Evolutionary conservation across 1,139 yeast species (phyloP), one percentile per base, ranked within the genome.

Genomic region (Hansenula anomala): DNA sequence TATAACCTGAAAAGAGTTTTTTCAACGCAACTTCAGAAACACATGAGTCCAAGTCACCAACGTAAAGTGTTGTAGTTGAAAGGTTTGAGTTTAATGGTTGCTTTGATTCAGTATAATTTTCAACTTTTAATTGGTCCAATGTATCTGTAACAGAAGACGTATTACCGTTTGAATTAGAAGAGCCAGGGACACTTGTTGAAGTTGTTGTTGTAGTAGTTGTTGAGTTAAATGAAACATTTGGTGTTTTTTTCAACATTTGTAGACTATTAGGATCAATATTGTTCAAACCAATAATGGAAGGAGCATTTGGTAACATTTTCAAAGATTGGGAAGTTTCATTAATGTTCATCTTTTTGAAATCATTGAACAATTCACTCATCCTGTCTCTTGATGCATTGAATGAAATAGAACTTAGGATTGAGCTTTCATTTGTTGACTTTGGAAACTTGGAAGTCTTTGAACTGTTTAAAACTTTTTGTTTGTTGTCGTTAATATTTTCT

Each of bases 11-110:
- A 44, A 75, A 75, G 23, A 55, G 49, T 2, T 55, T 39, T 37
- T 51, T 60, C 24, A 75, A 52, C 28, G 52, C 47, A 6, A 59
- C 52, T 40, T 73, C 79, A 1, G 68, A 63, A 3, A 72, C 65
- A 1, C 48, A 38, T 11, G 51, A 46, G 40, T 60, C 61, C 36
- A 75, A 56, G 45, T 73, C 77, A n/a, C 80, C 80, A 33, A 75
- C 69, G 44, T 66, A 75, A 19, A 74, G 51, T 0, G 80, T 36
- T 20, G 22, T 20, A 20, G 9, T 6, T 20, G 22, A 20, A 9
- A 20, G 9, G 6, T 6, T 20, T 20, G 22, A 20, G 6, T 6
- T 20, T 20, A 9, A 20, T 20, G 22, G 6, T 20, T 20, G 9
- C 9, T 20, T 20, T 20, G 22, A 9, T 20, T 20, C 34, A 15